A percentile compares a stretch with the other conserved stretches of the same genome.
Conservation (phyloP, 164 flowering plant genomes). For the Dillenia turbinata region DNA sequence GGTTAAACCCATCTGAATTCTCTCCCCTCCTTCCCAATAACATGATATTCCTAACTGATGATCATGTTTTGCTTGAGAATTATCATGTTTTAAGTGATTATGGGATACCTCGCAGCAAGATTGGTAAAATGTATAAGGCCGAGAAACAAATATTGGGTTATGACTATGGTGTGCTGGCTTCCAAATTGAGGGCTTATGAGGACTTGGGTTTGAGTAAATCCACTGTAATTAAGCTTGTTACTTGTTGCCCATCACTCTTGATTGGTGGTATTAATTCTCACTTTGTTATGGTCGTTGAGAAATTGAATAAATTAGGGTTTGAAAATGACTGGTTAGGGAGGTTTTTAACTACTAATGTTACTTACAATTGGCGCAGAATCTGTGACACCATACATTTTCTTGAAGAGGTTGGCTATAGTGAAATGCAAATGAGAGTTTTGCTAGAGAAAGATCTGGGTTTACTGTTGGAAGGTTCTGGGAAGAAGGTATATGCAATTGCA, state of each 20-base stretch:
- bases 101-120: slow-evolving; percentile 51
- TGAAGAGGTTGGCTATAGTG: slow-evolving; percentile 38
- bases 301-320: slow-evolving; percentile 34
- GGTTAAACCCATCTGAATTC: slow-evolving; percentile 41
- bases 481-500: slow-evolving; percentile 35
- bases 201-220: slow-evolving; percentile 35
- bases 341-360: slow-evolving; percentile 20
- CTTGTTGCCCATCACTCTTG: slow-evolving; percentile 44
- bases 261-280: slow-evolving; percentile 31
- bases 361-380: slow-evolving; percentile 44
- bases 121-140: slow-evolving; percentile 54
- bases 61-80: slow-evolving; percentile 45
- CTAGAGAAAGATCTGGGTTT: slow-evolving; percentile 31
- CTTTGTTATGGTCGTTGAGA: slow-evolving; percentile 32
- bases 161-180: slow-evolving; percentile 37
- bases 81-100: slow-evolving; percentile 47
- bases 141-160: slow-evolving; percentile 39
- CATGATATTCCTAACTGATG: slow-evolving; percentile 54
- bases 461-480: slow-evolving; percentile 56
- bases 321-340: slow-evolving; percentile 41
- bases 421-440: slow-evolving; percentile 27
- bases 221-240: slow-evolving; percentile 41
- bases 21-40: slow-evolving; percentile 34
- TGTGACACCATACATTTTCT: slow-evolving; percentile 38
- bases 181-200: slow-evolving; percentile 50